Evolutionary conservation across 1,284 basidiomycete genomes (phyloP), one percentile per base, ranked within the genome.

Genomic region (Porodaedalea pini): DNA sequence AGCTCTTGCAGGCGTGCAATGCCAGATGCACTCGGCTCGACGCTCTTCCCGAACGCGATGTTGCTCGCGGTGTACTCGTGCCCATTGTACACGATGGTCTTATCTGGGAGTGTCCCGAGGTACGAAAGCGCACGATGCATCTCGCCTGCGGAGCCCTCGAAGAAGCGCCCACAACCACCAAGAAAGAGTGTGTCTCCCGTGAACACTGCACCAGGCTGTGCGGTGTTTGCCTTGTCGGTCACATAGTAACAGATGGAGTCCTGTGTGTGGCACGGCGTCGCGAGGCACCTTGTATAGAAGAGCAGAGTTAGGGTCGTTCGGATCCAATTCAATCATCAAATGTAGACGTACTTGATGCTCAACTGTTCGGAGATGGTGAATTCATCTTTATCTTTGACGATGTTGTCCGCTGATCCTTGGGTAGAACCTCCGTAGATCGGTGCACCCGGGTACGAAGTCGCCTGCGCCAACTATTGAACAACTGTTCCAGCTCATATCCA

Each of bases 111-210:
- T 0, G 78, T 79, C 11, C 78, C 83, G 60, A 95, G 79, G 67
- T 92, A 87, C 34, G 82, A 81, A 41, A 97, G 80, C 4, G 93
- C 83, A 4, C 77, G 71, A 66, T 88, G 78, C 96, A 99, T 99
- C 72, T 98, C 86, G 8, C 78, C 73, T 0, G 88, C 86, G 2
- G 82, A 86, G 40, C 95, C 95, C 72, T 98, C 95, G 67, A 98
- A 98, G 80, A 98, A 98, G 5, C 94, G 84, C n/a, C 96, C 96
- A 68, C 92, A 96, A 5, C 95, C 95, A 3, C 82, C 92, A 62
- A 92, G 82, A 77, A 99, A 98, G 51, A 99, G 85, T 0, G 96
- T 98, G 69, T 99, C 96, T 13, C 94, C 94, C 0, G 96, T 98
- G 72, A 99, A 97, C 21, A 98, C 92, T 13, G 79, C 90, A 41